Evolutionary conservation across 2,329 filamentous ascomycete species (phyloP).

Genomic region (Colletotrichum limetticola): DNA sequence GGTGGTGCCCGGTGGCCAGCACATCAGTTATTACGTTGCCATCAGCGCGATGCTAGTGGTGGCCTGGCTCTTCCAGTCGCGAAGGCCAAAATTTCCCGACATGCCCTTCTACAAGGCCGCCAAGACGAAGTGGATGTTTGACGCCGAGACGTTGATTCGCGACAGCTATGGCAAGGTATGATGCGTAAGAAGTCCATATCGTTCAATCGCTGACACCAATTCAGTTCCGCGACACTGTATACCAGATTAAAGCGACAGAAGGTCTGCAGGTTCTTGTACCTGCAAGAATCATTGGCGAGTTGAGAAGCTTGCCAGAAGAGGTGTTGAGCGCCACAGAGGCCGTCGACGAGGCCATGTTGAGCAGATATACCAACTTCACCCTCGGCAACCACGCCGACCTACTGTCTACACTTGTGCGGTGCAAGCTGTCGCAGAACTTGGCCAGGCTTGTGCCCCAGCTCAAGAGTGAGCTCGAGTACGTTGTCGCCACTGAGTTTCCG

Average conservation of each 20-base stretch:
- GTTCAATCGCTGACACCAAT: not conserved
- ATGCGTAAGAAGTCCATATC: too few relatives aligned
- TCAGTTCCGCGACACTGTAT: constrained; percentile 60
- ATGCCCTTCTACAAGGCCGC: constrained; percentile 60
- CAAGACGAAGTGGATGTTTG: constrained; percentile 62
- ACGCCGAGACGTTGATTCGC: constrained; percentile 57
- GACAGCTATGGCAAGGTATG: constrained; percentile 61
- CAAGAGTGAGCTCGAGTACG: constrained; percentile 58
- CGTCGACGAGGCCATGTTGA: constrained; percentile 61
- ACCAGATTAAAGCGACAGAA: constrained; percentile 63
- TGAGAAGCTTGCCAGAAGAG: constrained; percentile 60
- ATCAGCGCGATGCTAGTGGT: constrained; percentile 48
- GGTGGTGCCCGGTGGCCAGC: constrained; percentile 42
- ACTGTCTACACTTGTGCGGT: constrained; percentile 55
- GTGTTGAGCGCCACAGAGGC: constrained; percentile 60
- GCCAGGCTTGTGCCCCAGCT: constrained; percentile 57
- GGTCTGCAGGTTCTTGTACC: constrained; percentile 60
- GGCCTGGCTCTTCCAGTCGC: constrained; percentile 51
- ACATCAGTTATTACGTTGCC: constrained; percentile 54
- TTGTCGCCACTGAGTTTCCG: constrained; percentile 59
- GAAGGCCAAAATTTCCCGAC: constrained; percentile 46
- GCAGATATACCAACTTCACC: constrained; percentile 61
- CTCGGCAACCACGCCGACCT: constrained; percentile 58
- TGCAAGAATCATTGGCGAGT: constrained; percentile 54
- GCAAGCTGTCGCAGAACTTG: constrained; percentile 59